Percentiles rank a stretch among this genome's conserved stretches.
These are phyloP conservation scores for Plasmodium chabaudi DNA, from an alignment of 169 alveolate genomes.

Conservation along the genomic window DNA sequence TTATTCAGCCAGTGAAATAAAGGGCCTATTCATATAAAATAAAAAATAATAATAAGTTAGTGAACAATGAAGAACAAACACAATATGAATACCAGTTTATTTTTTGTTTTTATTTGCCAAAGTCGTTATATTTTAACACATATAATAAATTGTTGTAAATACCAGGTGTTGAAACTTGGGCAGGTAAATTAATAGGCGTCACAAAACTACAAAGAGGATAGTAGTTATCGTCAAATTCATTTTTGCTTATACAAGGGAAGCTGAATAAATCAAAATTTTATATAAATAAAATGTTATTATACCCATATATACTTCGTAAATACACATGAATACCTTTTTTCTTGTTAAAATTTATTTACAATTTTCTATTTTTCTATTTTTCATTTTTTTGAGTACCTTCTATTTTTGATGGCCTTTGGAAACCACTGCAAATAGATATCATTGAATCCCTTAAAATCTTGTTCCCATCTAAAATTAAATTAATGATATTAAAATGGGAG, in stretches of 20 bases:
- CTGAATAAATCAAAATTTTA: neutral
- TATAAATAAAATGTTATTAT: neutral
- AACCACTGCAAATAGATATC: constrained; percentile 85
- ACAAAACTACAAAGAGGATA: constrained; percentile 74
- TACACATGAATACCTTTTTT: neutral
- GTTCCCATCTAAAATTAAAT: constrained; percentile 78
- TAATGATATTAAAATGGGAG: neutral
- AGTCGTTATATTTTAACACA: no score
- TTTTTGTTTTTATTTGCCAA: no score
- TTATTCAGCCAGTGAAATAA: constrained; percentile 82
- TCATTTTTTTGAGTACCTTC: constrained; percentile 27
- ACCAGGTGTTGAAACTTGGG: constrained; percentile 77
- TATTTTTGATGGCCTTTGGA: constrained; percentile 82
- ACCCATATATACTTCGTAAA: neutral
- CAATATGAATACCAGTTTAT: neutral
- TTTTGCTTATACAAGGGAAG: constrained; percentile 75
- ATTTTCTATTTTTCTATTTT: constrained; percentile 9
- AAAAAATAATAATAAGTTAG: neutral
- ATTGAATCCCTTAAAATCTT: constrained; percentile 87
- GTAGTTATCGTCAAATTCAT: constrained; percentile 57
- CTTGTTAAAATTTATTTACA: neutral
- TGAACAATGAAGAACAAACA: neutral
- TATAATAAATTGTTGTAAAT: neutral
- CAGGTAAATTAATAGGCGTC: constrained; percentile 71
- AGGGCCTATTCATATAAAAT: constrained; percentile 48